Evolutionary conservation across 257 asterid species (phyloP).

Genomic region (Solanum arcanum): DNA sequence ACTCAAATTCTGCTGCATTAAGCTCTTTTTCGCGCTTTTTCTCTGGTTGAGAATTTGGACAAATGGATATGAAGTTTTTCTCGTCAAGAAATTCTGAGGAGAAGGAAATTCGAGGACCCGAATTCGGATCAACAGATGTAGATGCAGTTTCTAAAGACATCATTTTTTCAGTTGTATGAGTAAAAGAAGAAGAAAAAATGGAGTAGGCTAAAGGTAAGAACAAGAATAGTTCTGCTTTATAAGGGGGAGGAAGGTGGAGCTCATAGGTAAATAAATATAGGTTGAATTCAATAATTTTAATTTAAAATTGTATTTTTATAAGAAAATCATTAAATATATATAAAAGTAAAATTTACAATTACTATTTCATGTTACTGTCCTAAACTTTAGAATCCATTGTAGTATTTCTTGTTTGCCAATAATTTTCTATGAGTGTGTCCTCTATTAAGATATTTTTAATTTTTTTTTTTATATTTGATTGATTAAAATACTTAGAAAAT

Average conservation of each 20-base stretch:
- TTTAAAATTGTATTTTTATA: background rate
- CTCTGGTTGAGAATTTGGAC: conserved; percentile 32
- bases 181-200: background rate
- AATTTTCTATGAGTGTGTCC: background rate
- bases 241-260: background rate
- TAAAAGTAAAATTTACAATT: background rate
- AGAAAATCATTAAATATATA: background rate
- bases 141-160: conserved; percentile 22
- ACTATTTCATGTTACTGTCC: background rate
- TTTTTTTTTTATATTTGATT: no score
- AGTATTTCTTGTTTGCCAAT: background rate
- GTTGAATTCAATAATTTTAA: background rate
- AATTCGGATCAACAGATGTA: conserved; percentile 12
- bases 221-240: conserved; percentile 16
- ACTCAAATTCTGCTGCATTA: conserved; percentile 50
- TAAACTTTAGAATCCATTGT: background rate
- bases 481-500: no score
- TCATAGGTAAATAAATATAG: background rate
- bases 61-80: conserved; percentile 54
- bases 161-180: conserved; percentile 14
- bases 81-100: conserved; percentile 78
- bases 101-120: conserved; percentile 60
- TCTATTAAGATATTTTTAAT: no score
- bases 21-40: conserved; percentile 4
- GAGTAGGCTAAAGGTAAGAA: background rate